Conservation (phyloP, 768 basidiomycete species). For the Pulveroboletus ravenelii region DNA sequence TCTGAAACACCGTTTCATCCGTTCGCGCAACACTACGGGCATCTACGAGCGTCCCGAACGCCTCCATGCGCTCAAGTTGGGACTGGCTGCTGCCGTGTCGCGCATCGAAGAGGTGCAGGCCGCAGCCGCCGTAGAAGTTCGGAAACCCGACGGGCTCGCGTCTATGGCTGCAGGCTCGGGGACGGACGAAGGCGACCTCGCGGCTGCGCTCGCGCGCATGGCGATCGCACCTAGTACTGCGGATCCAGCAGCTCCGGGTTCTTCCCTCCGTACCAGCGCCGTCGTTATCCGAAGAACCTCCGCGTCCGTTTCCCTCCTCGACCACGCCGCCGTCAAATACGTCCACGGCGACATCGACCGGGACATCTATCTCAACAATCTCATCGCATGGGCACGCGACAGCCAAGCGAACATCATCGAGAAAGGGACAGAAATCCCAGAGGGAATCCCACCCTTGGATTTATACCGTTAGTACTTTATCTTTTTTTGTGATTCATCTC, state of each 20-base stretch:
- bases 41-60: conserved; percentile 93
- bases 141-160: background rate
- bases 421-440: conserved; percentile 73
- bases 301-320: conserved; percentile 38
- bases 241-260: background rate
- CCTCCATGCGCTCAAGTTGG: conserved; percentile 76
- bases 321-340: conserved; percentile 64
- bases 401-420: conserved; percentile 57
- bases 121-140: background rate
- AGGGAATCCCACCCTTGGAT: conserved; percentile 68
- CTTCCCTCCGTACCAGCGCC: conserved; percentile 20
- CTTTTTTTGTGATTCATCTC: background rate
- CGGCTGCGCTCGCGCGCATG: conserved; percentile 43
- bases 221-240: conserved; percentile 26
- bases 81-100: conserved; percentile 75
- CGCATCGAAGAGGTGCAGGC: conserved; percentile 48
- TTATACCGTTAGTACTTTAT: conserved; percentile 59
- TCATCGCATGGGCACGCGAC: conserved; percentile 57
- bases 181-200: conserved; percentile 44
- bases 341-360: conserved; percentile 63
- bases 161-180: conserved; percentile 6
- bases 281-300: conserved; percentile 48
- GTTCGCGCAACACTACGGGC: conserved; percentile 38
- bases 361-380: conserved; percentile 61
- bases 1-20: conserved; percentile 32